Evolutionary conservation across 805 yeast species (phyloP), one percentile per base, ranked within the genome.

Genomic region (Myxozyma udenii): DNA sequence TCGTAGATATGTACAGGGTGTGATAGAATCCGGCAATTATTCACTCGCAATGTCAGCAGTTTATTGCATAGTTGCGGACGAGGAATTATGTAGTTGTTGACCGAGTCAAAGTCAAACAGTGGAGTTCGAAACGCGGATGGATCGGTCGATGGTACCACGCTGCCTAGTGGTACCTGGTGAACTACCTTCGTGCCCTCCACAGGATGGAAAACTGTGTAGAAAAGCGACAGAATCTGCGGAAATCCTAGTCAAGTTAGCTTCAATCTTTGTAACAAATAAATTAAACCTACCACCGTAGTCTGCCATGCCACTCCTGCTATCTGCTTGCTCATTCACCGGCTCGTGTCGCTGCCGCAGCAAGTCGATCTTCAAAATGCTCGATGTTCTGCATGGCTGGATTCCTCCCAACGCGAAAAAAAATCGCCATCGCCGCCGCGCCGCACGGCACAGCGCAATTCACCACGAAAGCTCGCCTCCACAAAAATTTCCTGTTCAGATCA

Each of bases 151-250:
- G 56, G 37, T 26, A 42, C 60, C 50, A 66, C 78, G 3, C 85
- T 74, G 4, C 88, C 87, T 36, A 82, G 80, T 2, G 98, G 98
- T 0, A 88, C 95, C 66, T 93, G 96, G 62, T 85, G 86, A 3
- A 86, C 78, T 4, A 91, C 90, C 68, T 89, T 88, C 0, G 98
- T 84, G 1, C 98, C 98, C 63, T 89, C 95, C 0, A 93, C 86
- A 0, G 97, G 97, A 63, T 93, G 97, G 69, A 93, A 93, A 0
- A 87, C 87, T 0, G 96, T 82, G 67, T 87, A 93, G 67, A 93
- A 90, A 41, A 89, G 74, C 1, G 96, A 93, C 51, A 80, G 75
- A 16, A 93, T 88, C n/a, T 95, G 95, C 4, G 84, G 85, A 64
- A 90, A 89, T 19, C 95, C 96, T 57, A 44, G 37, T 28, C 33